These are phyloP conservation scores for Trichosporon inkin DNA, from an alignment of 1,284 basidiomycete species.

Conservation along the genomic window DNA sequence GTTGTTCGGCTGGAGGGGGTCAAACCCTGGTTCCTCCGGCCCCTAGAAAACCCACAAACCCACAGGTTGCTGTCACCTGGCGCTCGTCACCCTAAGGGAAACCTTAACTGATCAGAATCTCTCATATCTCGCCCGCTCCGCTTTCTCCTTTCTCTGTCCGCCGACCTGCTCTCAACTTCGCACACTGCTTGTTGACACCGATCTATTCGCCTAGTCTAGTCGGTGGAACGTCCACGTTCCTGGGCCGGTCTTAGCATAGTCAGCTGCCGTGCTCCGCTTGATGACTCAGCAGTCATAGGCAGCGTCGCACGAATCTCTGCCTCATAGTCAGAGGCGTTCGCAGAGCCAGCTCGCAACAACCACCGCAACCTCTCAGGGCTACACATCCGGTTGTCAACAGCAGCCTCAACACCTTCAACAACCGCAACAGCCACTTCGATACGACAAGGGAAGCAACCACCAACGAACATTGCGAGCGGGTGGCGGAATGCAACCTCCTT, in stretches of 20 bases:
- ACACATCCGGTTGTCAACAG: slow-evolving; percentile 1
- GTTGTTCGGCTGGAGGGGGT: slow-evolving; percentile 1
- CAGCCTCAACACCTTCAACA: neutral
- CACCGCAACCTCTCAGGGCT: neutral
- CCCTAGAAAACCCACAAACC: neutral
- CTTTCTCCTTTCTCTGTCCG: neutral
- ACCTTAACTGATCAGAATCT: slow-evolving; percentile 3
- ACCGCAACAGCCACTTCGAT: neutral
- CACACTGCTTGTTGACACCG: neutral
- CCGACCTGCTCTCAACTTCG: neutral
- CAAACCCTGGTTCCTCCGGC: neutral
- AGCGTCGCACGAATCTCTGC: neutral
- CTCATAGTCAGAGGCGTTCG: neutral
- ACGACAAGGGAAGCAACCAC: neutral
- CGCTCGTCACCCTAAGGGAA: neutral
- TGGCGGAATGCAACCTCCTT: neutral
- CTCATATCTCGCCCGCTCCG: neutral
- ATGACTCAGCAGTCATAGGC: neutral
- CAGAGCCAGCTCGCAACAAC: neutral
- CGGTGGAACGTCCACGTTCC: neutral
- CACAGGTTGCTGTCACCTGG: neutral
- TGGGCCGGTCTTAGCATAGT: neutral
- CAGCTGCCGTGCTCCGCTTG: neutral
- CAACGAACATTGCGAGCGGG: neutral
- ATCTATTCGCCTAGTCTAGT: neutral